Percentiles rank a stretch among this genome's conserved stretches.
These are phyloP conservation scores for Calycina herbarum DNA, from an alignment of 2,329 filamentous ascomycete genomes.

Conservation along the genomic window DNA sequence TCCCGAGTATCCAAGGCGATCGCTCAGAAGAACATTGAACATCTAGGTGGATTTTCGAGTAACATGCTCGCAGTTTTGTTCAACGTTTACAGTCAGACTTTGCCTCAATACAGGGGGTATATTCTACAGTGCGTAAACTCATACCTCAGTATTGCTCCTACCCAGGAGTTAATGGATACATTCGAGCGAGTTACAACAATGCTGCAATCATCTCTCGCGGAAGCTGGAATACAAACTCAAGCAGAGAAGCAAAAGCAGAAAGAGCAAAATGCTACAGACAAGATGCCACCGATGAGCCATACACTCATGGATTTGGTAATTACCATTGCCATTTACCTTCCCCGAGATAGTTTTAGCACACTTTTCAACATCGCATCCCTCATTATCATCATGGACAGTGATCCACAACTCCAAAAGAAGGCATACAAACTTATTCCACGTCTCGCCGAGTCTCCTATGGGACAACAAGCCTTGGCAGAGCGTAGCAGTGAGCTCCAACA, in stretches of 20 bases:
- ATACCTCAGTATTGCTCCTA: conserved; percentile 84
- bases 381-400: conserved; percentile 77
- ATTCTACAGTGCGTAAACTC: conserved; percentile 94
- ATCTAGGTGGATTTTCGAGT: conserved; percentile 75
- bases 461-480: conserved; percentile 72
- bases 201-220: conserved; percentile 70
- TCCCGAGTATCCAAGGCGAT: conserved; percentile 73
- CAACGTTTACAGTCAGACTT: conserved; percentile 96
- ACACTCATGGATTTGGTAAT: conserved; percentile 97
- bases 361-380: conserved; percentile 85
- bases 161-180: conserved; percentile 77
- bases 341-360: conserved; percentile 77
- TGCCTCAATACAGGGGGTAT: conserved; percentile 86
- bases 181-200: conserved; percentile 85
- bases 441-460: conserved; percentile 76
- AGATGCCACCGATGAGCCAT: conserved; percentile 89
- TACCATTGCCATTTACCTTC: conserved; percentile 91
- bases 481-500: conserved; percentile 77
- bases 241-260: conserved; percentile 63
- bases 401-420: conserved; percentile 97
- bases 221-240: conserved; percentile 61
- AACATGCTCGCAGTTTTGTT: conserved; percentile 97
- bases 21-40: conserved; percentile 77
- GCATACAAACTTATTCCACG: conserved; percentile 97
- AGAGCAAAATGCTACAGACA: conserved; percentile 55